These are phyloP conservation scores for Cyberlindnera petersonii DNA, from an alignment of 805 yeast genomes.

Conservation along the genomic window DNA sequence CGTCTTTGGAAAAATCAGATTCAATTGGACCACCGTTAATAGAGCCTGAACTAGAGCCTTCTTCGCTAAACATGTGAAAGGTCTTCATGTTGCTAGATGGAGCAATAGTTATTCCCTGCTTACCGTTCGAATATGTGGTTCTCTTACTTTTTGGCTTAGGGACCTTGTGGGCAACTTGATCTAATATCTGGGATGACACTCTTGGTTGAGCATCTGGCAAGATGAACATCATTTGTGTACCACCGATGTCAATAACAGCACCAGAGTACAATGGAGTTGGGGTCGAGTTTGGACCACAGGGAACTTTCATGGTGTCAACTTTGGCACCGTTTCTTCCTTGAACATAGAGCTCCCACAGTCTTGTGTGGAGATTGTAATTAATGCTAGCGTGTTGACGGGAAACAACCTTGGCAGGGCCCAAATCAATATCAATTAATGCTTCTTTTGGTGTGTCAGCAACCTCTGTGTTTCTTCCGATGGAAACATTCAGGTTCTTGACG, in stretches of 20 bases:
- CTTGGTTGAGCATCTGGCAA: constrained; percentile 84
- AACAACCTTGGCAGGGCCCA: constrained; percentile 97
- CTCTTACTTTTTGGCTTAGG: constrained; percentile 28
- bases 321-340: constrained; percentile 92
- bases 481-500: constrained; percentile 69
- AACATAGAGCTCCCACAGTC: constrained; percentile 84
- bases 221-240: constrained; percentile 98
- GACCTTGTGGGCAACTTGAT: constrained; percentile 31
- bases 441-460: constrained; percentile 16
- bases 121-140: constrained; percentile 14
- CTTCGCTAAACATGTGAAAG: constrained; percentile 52
- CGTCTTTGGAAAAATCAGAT: constrained; percentile 80
- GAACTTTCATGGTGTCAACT: constrained; percentile 59
- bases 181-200: constrained; percentile 41
- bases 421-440: constrained; percentile 65
- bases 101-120: constrained; percentile 2
- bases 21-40: constrained; percentile 15
- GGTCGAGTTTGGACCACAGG: constrained; percentile 40
- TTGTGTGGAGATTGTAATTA: constrained; percentile 64
- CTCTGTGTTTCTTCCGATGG: constrained; percentile 83
- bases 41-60: constrained; percentile 7
- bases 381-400: constrained; percentile 87
- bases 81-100: constrained; percentile 33
- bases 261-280: constrained; percentile 72
- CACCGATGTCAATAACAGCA: constrained; percentile 90